Evolutionary conservation across 371 early-diverging fungal species (phyloP), one percentile per base, ranked within the genome.

Genomic region (Mortierella sp.): DNA sequence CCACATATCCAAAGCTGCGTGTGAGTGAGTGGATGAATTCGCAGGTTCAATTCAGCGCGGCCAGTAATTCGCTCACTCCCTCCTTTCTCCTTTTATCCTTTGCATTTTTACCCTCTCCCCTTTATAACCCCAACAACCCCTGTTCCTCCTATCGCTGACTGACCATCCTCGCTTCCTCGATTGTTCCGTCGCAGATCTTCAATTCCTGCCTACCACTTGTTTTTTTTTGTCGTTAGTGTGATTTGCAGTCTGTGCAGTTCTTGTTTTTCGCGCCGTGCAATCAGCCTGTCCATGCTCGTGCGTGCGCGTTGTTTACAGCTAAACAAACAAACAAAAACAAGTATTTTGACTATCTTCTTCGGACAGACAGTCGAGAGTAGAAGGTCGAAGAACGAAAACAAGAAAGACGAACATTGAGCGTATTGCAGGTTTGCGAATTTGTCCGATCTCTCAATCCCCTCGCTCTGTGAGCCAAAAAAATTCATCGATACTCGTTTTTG

Each of bases 171-270:
- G 63, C 68, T 68, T 41, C 68, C 21, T 38, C 68, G 68, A 68
- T 68, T 68, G 41, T 68, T 68, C 68, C 68, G 68, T 49, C 49
- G 49, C 24, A 68, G 68, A 68, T 68, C 68, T 41, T 68, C 68
- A 24, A 24, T 24, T 68, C 63, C 63, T 60, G 32, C 21, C 51
- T 21, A 16, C 51, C 5, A 41, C 11, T 27, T 35, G 3, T 51
- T 35, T 16, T 32, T 32, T 35, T 11, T 32, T 32, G 8, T 32
- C 60, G 16, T 16, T 32, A 63, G 63, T 63, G 32, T 21, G 63
- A 63, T 32, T 63, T 63, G 63, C 38, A 32, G 63, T 63, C 63
- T 63, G 63, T 63, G 63, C 63, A 16, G 63, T 32, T 63, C 35
- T 32, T n/a, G 24, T 12, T 63, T 60, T 60, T 32, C 35, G 5